Evolutionary conservation across 768 basidiomycete species (phyloP), one percentile per base, ranked within the genome.

Genomic region (Kwoniella dendrophila): DNA sequence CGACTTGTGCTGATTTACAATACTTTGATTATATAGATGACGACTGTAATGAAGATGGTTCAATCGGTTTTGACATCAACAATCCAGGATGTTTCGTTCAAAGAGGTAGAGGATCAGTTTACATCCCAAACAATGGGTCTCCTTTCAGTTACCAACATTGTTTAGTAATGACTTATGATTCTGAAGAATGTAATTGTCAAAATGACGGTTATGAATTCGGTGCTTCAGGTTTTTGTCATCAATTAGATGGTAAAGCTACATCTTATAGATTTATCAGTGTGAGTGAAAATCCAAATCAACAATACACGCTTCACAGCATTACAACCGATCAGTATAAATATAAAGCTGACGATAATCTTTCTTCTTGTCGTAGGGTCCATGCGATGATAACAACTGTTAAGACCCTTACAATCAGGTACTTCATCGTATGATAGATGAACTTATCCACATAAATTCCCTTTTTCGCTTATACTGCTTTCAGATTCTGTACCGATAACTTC

Each of bases 31-130:
- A 5, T 33, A 12, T 29, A 66, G 64, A 66, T 34, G 38, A 49
- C 16, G 44, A 45, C 36, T 66, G 64, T 41, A 56, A 49, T 6
- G 54, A 44, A 38, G 54, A 61, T 55, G 59, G 59, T n/a, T 58
- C 56, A 8, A 58, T 58, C 47, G 56, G 56, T 4, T 58, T 58
- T 16, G 56, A 58, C n/a, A 58, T 58, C 45, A 45, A 58, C 47
- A 58, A 58, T 36, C 45, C 45, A 8, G 56, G 56, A 20, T 58
- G 56, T 22, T 58, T 58, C 33, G 45, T 47, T 34, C 56, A 58
- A 36, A 34, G 34, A n/a, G 34, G 47, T 20, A 48, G 56, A 47
- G 32, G 50, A 8, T 58, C 56, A 7, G 56, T 58, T 24, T 58
- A 58, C 34, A 44, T 58, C 34, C 56, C 56, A 32, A 58, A 58